Evolutionary conservation across 257 asterid species (phyloP).

Genomic region (Marsdenia floribunda): DNA sequence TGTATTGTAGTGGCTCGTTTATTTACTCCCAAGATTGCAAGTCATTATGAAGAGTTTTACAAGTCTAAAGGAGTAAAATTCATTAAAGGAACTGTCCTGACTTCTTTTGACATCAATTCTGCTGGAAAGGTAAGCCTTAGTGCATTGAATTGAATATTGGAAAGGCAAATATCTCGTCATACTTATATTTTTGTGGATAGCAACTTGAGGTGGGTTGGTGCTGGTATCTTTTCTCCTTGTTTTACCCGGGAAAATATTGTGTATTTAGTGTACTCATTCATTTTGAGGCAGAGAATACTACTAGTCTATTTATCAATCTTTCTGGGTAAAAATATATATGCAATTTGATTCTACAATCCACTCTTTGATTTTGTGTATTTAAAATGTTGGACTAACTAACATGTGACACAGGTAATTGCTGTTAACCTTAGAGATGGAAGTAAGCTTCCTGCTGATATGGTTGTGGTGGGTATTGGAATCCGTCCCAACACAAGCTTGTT

Average conservation of each 20-base stretch:
- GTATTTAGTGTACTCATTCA: neutral
- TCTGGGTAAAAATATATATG: neutral
- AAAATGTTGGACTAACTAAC: constrained; percentile 7
- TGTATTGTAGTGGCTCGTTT: constrained; percentile 82
- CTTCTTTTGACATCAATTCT: constrained; percentile 76
- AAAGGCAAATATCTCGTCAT: neutral
- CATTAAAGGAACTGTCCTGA: constrained; percentile 78
- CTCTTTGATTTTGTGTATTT: neutral
- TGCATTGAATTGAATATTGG: neutral
- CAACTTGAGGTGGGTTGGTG: neutral
- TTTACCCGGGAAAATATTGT: neutral
- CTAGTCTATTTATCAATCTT: neutral
- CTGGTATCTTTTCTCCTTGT: neutral
- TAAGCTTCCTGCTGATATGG: constrained; percentile 80
- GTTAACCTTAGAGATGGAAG: constrained; percentile 79
- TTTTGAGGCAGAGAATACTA: neutral
- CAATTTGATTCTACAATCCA: neutral
- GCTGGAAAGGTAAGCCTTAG: constrained; percentile 61
- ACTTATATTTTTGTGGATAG: neutral
- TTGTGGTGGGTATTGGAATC: constrained; percentile 85
- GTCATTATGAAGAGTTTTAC: constrained; percentile 85
- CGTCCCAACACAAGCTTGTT: constrained; percentile 87
- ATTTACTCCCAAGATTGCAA: constrained; percentile 78
- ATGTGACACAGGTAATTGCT: constrained; percentile 53
- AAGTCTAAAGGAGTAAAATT: constrained; percentile 89